Conservation (phyloP, 1,139 yeast genomes). For the Yamadazyma epiphylla region DNA sequence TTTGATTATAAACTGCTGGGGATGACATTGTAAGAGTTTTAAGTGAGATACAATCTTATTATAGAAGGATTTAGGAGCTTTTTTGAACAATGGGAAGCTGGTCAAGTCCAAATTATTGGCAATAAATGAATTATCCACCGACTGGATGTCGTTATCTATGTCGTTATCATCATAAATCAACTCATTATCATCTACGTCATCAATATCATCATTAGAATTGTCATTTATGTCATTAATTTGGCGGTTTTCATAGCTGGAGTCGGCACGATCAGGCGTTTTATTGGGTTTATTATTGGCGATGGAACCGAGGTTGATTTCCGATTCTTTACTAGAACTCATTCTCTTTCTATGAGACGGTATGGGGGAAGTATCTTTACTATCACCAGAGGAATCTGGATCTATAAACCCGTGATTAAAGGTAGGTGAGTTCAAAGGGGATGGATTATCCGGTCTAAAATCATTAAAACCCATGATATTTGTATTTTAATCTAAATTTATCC, state of each 20-base stretch:
- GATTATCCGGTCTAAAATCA: conserved; percentile 18
- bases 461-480: conserved; percentile 10
- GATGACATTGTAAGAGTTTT: conserved; percentile 55
- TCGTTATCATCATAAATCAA: conserved; percentile 3
- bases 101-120: conserved; percentile 30
- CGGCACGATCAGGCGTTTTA: conserved; percentile 2
- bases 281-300: conserved; percentile 1
- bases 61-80: conserved; percentile 64
- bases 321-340: neutral
- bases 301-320: conserved; percentile 1
- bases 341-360: neutral
- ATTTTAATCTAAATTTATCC: too few relatives aligned
- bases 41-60: conserved; percentile 56
- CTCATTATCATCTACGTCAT: conserved; percentile 7
- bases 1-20: conserved; percentile 65
- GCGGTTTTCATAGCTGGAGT: too few relatives aligned
- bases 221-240: neutral
- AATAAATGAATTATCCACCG: conserved; percentile 39
- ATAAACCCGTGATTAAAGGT: neutral
- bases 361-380: neutral
- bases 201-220: conserved; percentile 2
- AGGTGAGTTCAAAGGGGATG: conserved; percentile 17
- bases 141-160: conserved; percentile 10
- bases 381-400: neutral
- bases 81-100: conserved; percentile 58